phyloP scores from a whole-genome alignment of 768 basidiomycete genomes.

The Tulasnella sp. region DNA sequence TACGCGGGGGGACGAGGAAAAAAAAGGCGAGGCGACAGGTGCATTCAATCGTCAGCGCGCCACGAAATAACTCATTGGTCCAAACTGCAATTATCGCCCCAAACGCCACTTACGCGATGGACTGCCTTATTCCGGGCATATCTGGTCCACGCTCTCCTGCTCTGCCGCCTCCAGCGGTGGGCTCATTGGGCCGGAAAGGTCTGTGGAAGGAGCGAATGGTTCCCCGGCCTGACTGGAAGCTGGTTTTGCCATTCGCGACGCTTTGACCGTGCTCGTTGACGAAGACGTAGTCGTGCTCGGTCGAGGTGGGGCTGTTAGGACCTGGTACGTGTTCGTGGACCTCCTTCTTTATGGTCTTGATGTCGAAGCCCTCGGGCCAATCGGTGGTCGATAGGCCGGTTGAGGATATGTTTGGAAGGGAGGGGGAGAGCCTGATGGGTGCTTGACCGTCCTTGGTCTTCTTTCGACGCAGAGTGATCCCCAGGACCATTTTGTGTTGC shows the following conservation, averaged over 20 bases:
- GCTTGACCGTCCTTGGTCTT: slow-evolving; percentile 44
- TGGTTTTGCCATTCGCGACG: background rate
- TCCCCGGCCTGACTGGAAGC: slow-evolving; percentile 5
- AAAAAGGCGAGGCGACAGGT: background rate
- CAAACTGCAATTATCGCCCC: background rate
- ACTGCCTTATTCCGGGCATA: background rate
- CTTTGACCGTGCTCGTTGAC: slow-evolving; percentile 2
- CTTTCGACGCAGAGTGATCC: slow-evolving; percentile 32
- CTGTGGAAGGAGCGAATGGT: slow-evolving; percentile 13
- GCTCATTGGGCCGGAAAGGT: background rate
- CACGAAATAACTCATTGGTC: background rate
- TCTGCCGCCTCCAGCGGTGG: background rate
- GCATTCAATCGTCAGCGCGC: background rate
- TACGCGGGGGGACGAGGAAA: background rate
- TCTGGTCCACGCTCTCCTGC: background rate
- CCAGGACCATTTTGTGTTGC: slow-evolving; percentile 29
- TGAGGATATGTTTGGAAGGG: slow-evolving; percentile 64
- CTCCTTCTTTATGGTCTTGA: slow-evolving; percentile 39
- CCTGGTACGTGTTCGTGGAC: background rate
- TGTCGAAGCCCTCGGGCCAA: slow-evolving; percentile 80
- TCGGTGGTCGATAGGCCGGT: slow-evolving; percentile 56
- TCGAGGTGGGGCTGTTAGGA: background rate
- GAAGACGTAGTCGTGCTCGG: background rate
- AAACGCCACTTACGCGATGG: slow-evolving; percentile 14
- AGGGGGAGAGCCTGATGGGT: slow-evolving; percentile 68